Conservation (phyloP, 441 rosid species). For the Adansonia madagascariensis region DNA sequence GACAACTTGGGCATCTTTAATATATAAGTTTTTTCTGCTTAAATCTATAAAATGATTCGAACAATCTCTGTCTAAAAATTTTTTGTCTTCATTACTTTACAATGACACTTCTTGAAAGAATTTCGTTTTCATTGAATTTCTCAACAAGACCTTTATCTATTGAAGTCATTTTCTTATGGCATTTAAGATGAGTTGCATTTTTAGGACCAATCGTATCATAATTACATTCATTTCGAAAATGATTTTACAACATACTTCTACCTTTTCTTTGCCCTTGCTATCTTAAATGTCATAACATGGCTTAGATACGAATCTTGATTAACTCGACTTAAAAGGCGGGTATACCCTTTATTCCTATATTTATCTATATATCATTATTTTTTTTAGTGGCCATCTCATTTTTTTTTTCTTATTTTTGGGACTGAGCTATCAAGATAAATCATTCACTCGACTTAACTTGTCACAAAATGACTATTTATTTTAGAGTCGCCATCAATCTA, state of each 20-base stretch:
- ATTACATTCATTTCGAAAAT: neutral
- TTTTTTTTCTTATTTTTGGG: too few species aligned
- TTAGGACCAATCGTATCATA: slow-evolving; percentile 14
- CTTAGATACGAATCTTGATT: too few species aligned
- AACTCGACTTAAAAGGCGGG: too few species aligned
- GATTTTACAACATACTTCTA: neutral
- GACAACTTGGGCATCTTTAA: neutral
- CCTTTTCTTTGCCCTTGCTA: neutral
- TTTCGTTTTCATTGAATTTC: neutral
- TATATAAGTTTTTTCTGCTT: neutral
- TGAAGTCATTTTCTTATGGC: neutral
- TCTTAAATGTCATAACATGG: neutral
- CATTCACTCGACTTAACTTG: too few species aligned
- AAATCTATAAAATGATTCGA: neutral
- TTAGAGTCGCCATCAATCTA: too few species aligned
- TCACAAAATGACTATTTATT: too few species aligned
- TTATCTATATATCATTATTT: too few species aligned
- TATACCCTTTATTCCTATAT: too few species aligned
- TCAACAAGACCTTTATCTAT: slow-evolving; percentile 1
- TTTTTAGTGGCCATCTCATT: too few species aligned
- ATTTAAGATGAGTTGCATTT: neutral
- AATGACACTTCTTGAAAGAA: slow-evolving; percentile 1
- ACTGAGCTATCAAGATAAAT: too few species aligned
- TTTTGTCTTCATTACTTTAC: neutral
- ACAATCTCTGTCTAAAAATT: neutral